These are phyloP conservation scores for Mollisia scopiformis DNA, from an alignment of 2,329 filamentous ascomycete species.

Conservation along the genomic window DNA sequence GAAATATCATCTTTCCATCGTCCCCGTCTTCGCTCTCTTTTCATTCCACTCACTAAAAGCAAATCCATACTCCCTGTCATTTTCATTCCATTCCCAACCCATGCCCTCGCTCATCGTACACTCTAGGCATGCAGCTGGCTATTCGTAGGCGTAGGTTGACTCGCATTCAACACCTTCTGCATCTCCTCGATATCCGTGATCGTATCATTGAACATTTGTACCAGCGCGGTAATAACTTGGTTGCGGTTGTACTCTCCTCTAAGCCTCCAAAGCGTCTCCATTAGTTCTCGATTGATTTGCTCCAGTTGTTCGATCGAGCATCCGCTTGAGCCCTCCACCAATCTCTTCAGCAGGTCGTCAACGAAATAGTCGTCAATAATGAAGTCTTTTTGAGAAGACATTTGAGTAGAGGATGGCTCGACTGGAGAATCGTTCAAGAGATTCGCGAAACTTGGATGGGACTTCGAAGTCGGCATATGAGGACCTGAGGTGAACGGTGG, in stretches of 20 bases:
- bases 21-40: not conserved
- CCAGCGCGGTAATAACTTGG: conserved; percentile 66
- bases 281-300: conserved; percentile 87
- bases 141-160: conserved; percentile 22
- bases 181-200: conserved; percentile 64
- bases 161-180: conserved; percentile 34
- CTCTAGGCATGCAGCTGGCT: conserved; percentile 2
- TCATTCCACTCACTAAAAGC: not conserved
- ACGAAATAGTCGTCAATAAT: conserved; percentile 45
- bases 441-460: conserved; percentile 32
- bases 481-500: conserved; percentile 42
- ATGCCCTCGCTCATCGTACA: not conserved
- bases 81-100: not conserved
- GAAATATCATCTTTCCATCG: not conserved
- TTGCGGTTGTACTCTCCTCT: conserved; percentile 84
- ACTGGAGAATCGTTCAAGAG: conserved; percentile 36
- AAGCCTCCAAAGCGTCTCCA: conserved; percentile 85
- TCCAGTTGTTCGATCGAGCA: conserved; percentile 85
- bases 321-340: conserved; percentile 34
- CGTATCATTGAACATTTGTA: conserved; percentile 74
- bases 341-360: conserved; percentile 24
- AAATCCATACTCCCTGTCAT: not conserved
- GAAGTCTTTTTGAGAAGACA: conserved; percentile 34
- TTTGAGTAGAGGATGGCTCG: conserved; percentile 32
- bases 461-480: conserved; percentile 26